A percentile compares a stretch with the other conserved stretches of the same genome.
Conservation (phyloP, 2,329 filamentous ascomycete species). For the Fusarium palustre region DNA sequence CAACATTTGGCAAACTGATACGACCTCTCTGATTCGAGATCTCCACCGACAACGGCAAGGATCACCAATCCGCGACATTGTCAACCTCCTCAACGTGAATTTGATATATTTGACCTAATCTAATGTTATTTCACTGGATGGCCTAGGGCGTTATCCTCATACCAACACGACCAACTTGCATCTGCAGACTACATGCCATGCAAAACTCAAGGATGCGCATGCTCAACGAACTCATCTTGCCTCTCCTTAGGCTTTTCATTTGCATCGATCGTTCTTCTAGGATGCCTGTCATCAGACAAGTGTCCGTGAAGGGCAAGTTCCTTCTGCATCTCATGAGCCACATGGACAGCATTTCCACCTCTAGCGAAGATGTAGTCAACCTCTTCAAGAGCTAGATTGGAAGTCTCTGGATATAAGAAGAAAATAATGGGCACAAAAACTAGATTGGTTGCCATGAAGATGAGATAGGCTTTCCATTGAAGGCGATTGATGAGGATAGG, state of each 20-base stretch:
- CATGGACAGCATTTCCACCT: conserved; percentile 8
- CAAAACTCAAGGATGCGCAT: not conserved
- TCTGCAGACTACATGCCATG: too few species aligned
- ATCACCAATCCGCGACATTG: too few species aligned
- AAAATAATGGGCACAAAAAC: conserved; percentile 1
- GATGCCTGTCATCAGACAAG: not conserved
- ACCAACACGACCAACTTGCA: too few species aligned
- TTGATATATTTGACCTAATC: too few species aligned
- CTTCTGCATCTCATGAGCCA: conserved; percentile 14
- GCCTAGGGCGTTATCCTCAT: too few species aligned
- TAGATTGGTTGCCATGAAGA: conserved; percentile 24
- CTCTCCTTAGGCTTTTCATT: not conserved
- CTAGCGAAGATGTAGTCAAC: conserved; percentile 25
- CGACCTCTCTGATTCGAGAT: too few species aligned
- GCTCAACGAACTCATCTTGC: not conserved
- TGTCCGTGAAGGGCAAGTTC: conserved; percentile 2
- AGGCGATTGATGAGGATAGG: conserved; percentile 46
- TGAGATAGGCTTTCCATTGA: conserved; percentile 18
- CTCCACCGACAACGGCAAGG: too few species aligned
- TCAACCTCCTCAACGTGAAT: too few species aligned
- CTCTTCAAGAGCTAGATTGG: conserved; percentile 10
- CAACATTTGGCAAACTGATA: too few species aligned
- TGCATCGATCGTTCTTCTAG: not conserved
- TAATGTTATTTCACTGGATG: too few species aligned
- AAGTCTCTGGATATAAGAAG: conserved; percentile 16